Conservation (phyloP, 1,284 basidiomycete genomes). For the Blastosporella zonata region DNA sequence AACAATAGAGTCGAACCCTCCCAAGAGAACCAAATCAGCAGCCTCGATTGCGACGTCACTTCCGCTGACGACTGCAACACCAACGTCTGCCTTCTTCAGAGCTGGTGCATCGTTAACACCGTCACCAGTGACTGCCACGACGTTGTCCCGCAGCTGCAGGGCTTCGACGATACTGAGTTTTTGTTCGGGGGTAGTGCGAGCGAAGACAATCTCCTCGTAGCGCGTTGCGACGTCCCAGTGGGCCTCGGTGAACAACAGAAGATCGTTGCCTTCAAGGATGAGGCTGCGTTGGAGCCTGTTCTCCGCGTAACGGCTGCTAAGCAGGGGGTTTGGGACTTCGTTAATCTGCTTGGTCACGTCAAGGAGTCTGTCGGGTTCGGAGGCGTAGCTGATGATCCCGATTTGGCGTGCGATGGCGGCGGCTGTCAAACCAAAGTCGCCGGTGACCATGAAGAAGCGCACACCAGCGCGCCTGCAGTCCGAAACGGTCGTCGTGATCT, state of each 20-base stretch:
- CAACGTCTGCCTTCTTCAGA: conserved; percentile 53
- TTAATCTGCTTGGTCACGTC: conserved; percentile 30
- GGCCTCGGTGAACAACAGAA: not conserved
- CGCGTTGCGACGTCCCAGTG: conserved; percentile 20
- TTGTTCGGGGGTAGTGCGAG: conserved; percentile 70
- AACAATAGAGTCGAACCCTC: conserved; percentile 46
- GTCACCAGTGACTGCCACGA: conserved; percentile 57
- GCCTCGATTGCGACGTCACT: conserved; percentile 41
- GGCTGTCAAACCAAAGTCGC: conserved; percentile 21
- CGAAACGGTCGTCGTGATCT: conserved; percentile 44
- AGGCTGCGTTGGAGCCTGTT: not conserved
- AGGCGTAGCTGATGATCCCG: conserved; percentile 51
- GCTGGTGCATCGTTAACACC: conserved; percentile 70
- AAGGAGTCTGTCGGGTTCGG: conserved; percentile 37
- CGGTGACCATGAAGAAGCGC: conserved; percentile 26
- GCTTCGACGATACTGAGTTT: conserved; percentile 70
- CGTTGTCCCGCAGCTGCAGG: conserved; percentile 48
- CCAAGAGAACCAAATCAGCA: conserved; percentile 33
- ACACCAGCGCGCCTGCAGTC: conserved; percentile 31
- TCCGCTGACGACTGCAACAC: conserved; percentile 50
- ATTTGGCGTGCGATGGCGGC: conserved; percentile 30
- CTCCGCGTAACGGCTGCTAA: not conserved
- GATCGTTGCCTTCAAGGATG: conserved; percentile 4
- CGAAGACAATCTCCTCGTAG: conserved; percentile 70
- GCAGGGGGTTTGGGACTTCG: conserved; percentile 7